Base-by-base conservation (phyloP, 2,329 filamentous ascomycete species). In the Ramularia endophylla region DNA sequence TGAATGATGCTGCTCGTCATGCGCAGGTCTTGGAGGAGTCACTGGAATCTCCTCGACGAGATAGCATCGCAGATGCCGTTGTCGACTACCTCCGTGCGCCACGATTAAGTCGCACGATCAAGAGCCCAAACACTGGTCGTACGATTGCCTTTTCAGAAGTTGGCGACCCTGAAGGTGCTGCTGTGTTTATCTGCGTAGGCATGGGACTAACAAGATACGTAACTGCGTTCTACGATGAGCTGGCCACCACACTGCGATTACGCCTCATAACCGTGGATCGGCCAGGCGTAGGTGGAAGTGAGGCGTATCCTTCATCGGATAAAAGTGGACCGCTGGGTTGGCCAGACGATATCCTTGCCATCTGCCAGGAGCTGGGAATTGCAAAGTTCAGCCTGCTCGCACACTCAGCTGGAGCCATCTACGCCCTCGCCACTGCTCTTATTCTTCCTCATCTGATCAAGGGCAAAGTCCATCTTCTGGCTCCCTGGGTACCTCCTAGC, bases 171-270 rank as follows among this genome's bases (percentile, higher is more conserved):
- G 80, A 90, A 31, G 92, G 92, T 1, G 90, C 84, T 52, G 90
- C 88, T 2, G 87, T 98, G 2, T 89, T 98, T 54, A 94, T 92
- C 61, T 98, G 92, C 57, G 88, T 98, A 2, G 92, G 92, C 15
- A 98, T 98, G 92, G 92, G 92, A 0, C 66, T 98, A 56, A 98
- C 92, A 8, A 79, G 92, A 64, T 98, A 92, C 61, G 85, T 98
- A 45, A 95, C 87, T 46, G 88, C 89, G 0, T 98, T 98, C 61
- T 98, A 97, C 60, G 92, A 98, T 61, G 92, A 98, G 63, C 72
- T 98, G 39, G 92, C 92, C 2, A 69, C 86, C 57, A 94, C 89
- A 1, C 69, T 98, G 44, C 92, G 87, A 62, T 67, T 98, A 42
- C 80, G 92, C 15, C 73, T 98, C 38, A 94, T 98, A 52, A 97